A percentile compares a stretch with the other conserved stretches of the same genome.
These are phyloP conservation scores for Breviolum minutum DNA, from an alignment of 73 alveolate species.

Conservation along the genomic window DNA sequence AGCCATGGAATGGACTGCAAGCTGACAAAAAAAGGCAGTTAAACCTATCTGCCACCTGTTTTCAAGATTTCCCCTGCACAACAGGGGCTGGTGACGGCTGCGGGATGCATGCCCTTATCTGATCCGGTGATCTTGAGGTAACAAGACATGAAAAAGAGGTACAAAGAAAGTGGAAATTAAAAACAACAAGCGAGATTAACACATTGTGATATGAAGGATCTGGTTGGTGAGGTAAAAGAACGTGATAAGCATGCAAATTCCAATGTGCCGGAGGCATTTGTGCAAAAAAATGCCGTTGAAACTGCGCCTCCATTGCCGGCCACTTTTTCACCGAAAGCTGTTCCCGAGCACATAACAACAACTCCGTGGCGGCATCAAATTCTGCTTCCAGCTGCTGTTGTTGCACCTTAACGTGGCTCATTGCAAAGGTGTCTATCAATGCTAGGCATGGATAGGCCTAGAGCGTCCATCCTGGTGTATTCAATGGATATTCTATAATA, in stretches of 20 bases:
- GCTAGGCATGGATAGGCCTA: not conserved
- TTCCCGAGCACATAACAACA: constrained; percentile 54
- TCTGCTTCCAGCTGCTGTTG: constrained; percentile 69
- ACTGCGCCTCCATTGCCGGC: too few species aligned
- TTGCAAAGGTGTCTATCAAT: not conserved
- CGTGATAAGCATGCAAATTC: not conserved
- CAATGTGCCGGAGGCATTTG: too few species aligned
- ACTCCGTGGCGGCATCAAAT: constrained; percentile 56
- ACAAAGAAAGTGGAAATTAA: not conserved
- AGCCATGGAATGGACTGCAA: constrained; percentile 8
- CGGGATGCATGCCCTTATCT: not conserved
- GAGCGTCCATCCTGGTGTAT: too few species aligned
- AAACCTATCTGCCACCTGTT: not conserved
- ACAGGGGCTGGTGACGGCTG: constrained; percentile 34
- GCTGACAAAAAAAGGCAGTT: not conserved
- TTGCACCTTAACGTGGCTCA: not conserved
- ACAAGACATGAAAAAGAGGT: not conserved
- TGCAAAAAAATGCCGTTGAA: too few species aligned
- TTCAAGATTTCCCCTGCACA: not conserved
- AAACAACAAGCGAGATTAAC: not conserved
- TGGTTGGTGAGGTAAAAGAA: too few species aligned
- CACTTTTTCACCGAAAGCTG: constrained; percentile 8
- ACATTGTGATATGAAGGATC: too few species aligned
- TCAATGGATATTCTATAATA: too few species aligned
- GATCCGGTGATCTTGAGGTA: too few species aligned